A percentile compares a stretch with the other conserved stretches of the same genome.
phyloP scores from a whole-genome alignment of 1,139 yeast genomes.

The Taphrina pruni region DNA sequence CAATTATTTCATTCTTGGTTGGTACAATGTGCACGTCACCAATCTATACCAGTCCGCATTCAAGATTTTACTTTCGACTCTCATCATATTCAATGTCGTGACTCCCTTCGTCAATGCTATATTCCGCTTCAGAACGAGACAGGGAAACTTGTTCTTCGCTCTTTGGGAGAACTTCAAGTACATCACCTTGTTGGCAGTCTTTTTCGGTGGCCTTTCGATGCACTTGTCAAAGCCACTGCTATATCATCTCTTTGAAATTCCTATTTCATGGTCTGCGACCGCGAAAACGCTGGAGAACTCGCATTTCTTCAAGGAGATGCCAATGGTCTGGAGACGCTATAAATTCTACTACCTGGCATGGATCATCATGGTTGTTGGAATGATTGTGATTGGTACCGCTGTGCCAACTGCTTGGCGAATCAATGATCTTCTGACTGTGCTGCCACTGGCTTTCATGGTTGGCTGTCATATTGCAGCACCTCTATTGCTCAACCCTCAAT shows the following conservation, averaged over 20 bases:
- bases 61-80: constrained; percentile 42
- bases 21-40: constrained; percentile 44
- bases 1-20: constrained; percentile 45
- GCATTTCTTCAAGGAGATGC: constrained; percentile 45
- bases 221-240: constrained; percentile 43
- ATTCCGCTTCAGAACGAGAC: constrained; percentile 42
- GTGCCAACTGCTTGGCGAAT: constrained; percentile 45
- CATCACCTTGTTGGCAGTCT: constrained; percentile 42
- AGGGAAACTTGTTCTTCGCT: constrained; percentile 41
- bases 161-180: constrained; percentile 43
- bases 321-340: constrained; percentile 42
- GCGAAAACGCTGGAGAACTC: constrained; percentile 44
- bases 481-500: constrained; percentile 31
- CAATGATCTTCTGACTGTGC: constrained; percentile 37
- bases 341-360: constrained; percentile 21
- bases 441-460: constrained; percentile 31
- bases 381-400: constrained; percentile 42
- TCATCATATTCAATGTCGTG: constrained; percentile 44
- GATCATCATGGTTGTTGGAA: constrained; percentile 13
- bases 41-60: constrained; percentile 44
- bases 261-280: constrained; percentile 46
- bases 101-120: constrained; percentile 44
- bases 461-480: constrained; percentile 32
- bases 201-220: constrained; percentile 45
- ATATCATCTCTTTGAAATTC: constrained; percentile 43